These are phyloP conservation scores for Trichophyton mentagrophytes DNA, from an alignment of 2,329 filamentous ascomycete species.

Conservation along the genomic window DNA sequence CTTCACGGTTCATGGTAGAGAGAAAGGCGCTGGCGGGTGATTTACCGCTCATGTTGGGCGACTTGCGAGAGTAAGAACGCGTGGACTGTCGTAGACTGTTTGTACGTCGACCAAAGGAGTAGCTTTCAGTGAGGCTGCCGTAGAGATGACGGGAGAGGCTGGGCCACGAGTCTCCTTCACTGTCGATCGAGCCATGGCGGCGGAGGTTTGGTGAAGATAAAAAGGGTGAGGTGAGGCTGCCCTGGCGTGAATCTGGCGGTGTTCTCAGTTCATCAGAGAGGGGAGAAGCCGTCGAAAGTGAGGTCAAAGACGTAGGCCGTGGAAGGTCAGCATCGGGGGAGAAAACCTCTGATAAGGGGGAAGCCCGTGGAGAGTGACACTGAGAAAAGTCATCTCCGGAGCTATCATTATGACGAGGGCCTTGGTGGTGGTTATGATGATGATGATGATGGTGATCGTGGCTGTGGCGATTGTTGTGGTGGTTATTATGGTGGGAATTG, in stretches of 20 bases:
- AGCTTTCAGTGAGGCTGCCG: conserved; percentile 26
- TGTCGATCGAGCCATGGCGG: conserved; percentile 28
- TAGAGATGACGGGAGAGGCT: conserved; percentile 16
- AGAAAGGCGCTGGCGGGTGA: conserved; percentile 48
- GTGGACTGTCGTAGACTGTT: conserved; percentile 25
- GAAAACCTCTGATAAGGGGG: conserved; percentile 7
- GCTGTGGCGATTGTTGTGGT: neutral
- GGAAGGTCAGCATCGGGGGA: conserved; percentile 21
- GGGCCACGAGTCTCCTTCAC: conserved; percentile 29
- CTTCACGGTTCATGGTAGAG: conserved; percentile 38
- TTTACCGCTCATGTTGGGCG: conserved; percentile 39
- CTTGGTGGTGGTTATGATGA: neutral
- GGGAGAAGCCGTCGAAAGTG: conserved; percentile 32
- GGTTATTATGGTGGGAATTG: neutral
- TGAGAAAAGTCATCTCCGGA: conserved; percentile 2
- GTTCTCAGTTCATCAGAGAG: conserved; percentile 30
- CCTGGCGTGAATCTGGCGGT: conserved; percentile 26
- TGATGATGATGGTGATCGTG: neutral
- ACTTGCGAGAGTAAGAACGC: conserved; percentile 34
- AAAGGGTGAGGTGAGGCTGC: conserved; percentile 28
- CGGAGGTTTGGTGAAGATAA: conserved; percentile 27
- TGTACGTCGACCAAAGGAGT: conserved; percentile 21
- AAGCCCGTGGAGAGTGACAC: neutral
- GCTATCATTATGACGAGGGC: neutral
- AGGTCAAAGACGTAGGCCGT: conserved; percentile 32